Evolutionary conservation across 2,329 filamentous ascomycete genomes (phyloP), one percentile per base, ranked within the genome.

Genomic region (Lecanosticta acicola): DNA sequence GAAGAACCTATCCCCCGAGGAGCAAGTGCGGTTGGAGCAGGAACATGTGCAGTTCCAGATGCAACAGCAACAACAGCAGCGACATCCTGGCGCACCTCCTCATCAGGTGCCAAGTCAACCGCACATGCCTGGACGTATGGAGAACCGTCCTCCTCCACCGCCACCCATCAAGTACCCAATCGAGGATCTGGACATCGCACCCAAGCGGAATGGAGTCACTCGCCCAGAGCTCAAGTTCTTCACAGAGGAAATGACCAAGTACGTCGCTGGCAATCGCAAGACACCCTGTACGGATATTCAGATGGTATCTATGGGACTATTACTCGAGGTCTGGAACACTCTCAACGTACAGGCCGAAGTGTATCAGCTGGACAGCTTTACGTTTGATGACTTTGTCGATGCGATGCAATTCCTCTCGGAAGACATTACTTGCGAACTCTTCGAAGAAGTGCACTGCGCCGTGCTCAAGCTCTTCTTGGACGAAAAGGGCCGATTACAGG

Each of bases 291-390:
- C 60, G 35, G 79, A 82, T 32, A 81, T 97, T 43, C 71, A 83
- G 16, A 93, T 91, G 80, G 81, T 85, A 58, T 91, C 88, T 3
- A 80, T 96, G n/a, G 89, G 90, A 0, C 77, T 81, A 2, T 71
- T 97, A 13, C 70, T 98, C 18, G 91, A 96, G 68, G 87, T 87
- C 0, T 98, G 93, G 93, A 89, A 96, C 59, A 96, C 90, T 0
- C 75, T 98, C 26, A 98, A 96, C 60, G 91, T 98, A n/a, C 96
- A 96, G 63, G 94, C 89, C 62, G 88, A 95, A 60, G 84, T 96
- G 14, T 94, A 94, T 62, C 81, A 87, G 60, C 76, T 98, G 19
- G 93, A 98, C 66, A 97, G 91, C 0, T 98, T 98, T 63, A 97
- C 91, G 0, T 94, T 97, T 60, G 93, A 98, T 64, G 93, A 98